phyloP scores from a whole-genome alignment of 768 basidiomycete genomes.

The Mycena polygramma region DNA sequence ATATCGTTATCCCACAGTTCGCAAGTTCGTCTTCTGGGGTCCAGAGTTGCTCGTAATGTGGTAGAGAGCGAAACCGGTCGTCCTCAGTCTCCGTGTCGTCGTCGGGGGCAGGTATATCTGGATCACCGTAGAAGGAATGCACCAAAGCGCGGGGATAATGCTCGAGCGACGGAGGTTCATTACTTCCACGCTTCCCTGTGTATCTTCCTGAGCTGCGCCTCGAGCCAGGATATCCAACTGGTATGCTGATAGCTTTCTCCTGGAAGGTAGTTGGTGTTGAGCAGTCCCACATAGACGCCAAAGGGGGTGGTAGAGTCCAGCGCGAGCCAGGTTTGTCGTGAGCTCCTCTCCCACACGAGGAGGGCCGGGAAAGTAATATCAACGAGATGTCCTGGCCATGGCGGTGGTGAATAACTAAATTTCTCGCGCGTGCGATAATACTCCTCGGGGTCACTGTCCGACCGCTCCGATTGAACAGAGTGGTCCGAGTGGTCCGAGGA shows the following conservation, averaged over 20 bases:
- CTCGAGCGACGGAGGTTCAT: too few species aligned
- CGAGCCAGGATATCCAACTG: slow-evolving; percentile 13
- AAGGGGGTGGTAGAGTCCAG: background rate
- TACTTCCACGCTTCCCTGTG: background rate
- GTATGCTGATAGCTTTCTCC: slow-evolving; percentile 1
- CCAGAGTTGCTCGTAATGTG: background rate
- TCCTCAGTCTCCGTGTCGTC: background rate
- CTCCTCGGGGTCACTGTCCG: background rate
- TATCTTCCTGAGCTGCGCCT: slow-evolving; percentile 6
- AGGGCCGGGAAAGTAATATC: background rate
- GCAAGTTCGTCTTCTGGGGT: background rate
- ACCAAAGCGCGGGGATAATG: too few species aligned
- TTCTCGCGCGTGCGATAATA: background rate
- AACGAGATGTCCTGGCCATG: background rate
- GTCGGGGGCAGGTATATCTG: too few species aligned
- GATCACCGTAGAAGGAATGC: too few species aligned
- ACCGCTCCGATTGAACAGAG: background rate
- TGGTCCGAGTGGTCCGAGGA: background rate
- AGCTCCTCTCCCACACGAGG: background rate
- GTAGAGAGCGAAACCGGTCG: background rate
- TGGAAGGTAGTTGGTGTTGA: background rate
- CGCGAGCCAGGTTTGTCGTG: slow-evolving; percentile 2
- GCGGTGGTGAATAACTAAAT: background rate
- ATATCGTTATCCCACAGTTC: background rate
- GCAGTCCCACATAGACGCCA: background rate